Conservation (phyloP, 805 yeast species). For the Wickerhamomyces bovis region DNA sequence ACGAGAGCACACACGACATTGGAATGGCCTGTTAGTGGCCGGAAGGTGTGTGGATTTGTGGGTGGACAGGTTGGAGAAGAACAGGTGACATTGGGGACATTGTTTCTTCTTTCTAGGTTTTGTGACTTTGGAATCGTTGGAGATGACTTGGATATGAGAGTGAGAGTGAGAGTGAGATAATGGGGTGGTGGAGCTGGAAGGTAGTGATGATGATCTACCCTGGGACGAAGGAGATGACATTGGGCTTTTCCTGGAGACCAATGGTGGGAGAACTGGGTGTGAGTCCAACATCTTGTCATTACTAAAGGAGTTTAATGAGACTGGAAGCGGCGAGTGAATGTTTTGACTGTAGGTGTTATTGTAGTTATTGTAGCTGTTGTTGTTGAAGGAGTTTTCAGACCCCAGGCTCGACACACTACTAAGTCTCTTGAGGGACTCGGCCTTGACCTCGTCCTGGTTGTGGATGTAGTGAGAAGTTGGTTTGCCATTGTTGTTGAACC, state of each 20-base stretch:
- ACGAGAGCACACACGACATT: conserved; percentile 70
- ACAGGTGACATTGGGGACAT: conserved; percentile 63
- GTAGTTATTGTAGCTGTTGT: conserved; percentile 5
- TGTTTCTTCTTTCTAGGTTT: conserved; percentile 59
- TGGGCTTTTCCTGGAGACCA: neutral
- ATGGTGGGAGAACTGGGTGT: conserved; percentile 8
- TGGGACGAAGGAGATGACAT: conserved; percentile 9
- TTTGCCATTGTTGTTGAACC: conserved; percentile 1
- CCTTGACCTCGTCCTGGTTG: neutral
- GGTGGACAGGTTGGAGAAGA: conserved; percentile 75
- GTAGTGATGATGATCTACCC: conserved; percentile 13
- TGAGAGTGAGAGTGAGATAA: conserved; percentile 2
- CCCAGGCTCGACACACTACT: neutral
- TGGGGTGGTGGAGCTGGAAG: conserved; percentile 6
- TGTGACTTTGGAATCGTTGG: conserved; percentile 10
- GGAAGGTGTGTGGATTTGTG: conserved; percentile 75
- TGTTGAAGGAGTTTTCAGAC: neutral
- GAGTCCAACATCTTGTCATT: conserved; percentile 3
- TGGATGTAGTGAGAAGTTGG: neutral
- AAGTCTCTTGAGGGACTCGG: neutral
- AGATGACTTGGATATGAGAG: neutral
- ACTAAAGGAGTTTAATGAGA: conserved; percentile 5
- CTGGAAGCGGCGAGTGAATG: conserved; percentile 7
- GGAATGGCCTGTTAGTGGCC: conserved; percentile 68
- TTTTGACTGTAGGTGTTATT: conserved; percentile 2